phyloP scores from a whole-genome alignment of 257 asterid species.

The Schizonepeta tenuifolia region DNA sequence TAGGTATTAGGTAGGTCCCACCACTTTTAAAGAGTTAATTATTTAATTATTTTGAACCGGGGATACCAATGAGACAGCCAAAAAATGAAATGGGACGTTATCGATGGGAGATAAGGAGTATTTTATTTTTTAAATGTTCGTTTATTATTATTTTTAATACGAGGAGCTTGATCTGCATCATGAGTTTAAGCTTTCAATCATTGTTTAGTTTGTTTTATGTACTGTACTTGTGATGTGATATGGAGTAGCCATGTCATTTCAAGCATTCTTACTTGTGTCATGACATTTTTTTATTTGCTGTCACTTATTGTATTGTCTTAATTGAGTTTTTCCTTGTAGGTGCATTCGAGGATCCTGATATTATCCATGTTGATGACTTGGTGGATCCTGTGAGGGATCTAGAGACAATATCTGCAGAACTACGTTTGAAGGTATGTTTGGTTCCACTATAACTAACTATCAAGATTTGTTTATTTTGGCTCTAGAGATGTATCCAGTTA shows the following conservation, averaged over 20 bases:
- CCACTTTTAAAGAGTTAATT: too few species aligned
- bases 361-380: constrained; percentile 91
- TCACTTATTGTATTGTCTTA: constrained; percentile 23
- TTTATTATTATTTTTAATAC: not conserved
- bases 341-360: constrained; percentile 96
- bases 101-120: too few species aligned
- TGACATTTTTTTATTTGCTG: not conserved
- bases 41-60: too few species aligned
- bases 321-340: constrained; percentile 49
- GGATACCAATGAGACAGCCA: too few species aligned
- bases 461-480: not conserved
- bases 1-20: too few species aligned
- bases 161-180: not conserved
- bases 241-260: not conserved
- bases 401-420: constrained; percentile 79
- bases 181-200: not conserved
- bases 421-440: constrained; percentile 82
- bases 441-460: constrained; percentile 1
- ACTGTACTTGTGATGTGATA: not conserved
- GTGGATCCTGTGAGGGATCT: constrained; percentile 98
- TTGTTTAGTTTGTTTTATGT: constrained; percentile 14
- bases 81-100: too few species aligned
- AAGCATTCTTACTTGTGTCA: constrained; percentile 8
- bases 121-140: too few species aligned
- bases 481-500: not conserved